These are phyloP conservation scores for Aspergillus bertholletiae DNA, from an alignment of 495 filamentous ascomycete genomes.

Conservation along the genomic window DNA sequence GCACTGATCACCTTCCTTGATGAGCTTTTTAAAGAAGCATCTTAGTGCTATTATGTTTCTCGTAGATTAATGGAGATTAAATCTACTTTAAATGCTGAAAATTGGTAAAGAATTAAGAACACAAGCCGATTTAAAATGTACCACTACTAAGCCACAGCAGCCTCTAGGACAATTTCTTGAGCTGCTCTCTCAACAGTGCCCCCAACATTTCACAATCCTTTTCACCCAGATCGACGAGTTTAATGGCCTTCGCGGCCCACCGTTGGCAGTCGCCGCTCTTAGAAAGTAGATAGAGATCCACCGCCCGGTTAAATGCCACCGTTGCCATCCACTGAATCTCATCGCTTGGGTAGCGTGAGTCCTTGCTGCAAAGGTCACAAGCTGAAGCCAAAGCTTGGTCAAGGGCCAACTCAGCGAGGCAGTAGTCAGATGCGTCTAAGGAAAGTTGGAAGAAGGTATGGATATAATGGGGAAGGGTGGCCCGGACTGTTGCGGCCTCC, in stretches of 20 bases:
- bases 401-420: constrained; percentile 24
- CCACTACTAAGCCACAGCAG: too few species aligned
- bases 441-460: constrained; percentile 68
- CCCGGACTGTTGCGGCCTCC: constrained; percentile 1
- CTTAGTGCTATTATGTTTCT: too few species aligned
- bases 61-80: too few species aligned
- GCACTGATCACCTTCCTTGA: too few species aligned
- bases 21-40: too few species aligned
- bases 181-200: constrained; percentile 50
- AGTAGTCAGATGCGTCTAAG: constrained; percentile 25
- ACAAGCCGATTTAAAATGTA: too few species aligned
- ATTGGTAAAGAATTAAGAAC: too few species aligned
- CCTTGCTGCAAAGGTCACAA: constrained; percentile 21
- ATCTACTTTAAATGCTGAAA: too few species aligned
- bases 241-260: constrained; percentile 67
- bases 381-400: constrained; percentile 53
- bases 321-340: constrained; percentile 79
- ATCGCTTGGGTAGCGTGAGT: constrained; percentile 52
- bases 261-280: constrained; percentile 54
- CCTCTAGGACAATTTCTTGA: constrained; percentile 38
- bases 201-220: constrained; percentile 45
- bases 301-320: constrained; percentile 69
- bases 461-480: constrained; percentile 65
- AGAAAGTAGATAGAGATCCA: constrained; percentile 62
- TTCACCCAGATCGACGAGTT: constrained; percentile 52